Base-by-base conservation (phyloP, 2,329 filamentous ascomycete species). In the Cytospora mali region DNA sequence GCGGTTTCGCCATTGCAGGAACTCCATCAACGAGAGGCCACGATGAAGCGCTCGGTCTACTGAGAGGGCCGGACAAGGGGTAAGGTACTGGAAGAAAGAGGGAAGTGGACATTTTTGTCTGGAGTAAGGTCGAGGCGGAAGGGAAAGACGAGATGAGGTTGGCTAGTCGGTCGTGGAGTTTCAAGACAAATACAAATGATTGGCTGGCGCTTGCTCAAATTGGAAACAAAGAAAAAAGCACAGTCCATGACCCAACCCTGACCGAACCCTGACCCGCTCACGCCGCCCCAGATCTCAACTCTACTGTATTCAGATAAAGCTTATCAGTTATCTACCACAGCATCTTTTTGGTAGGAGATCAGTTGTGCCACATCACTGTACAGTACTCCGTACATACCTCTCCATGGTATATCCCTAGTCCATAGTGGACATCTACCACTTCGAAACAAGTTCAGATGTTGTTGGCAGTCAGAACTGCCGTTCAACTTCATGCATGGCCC, bases 1-100 rank as follows among this genome's bases (percentile, higher is more conserved):
- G 63, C 58, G 61, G 69, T 70, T 68, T 70, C 66, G 68, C 55
- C 53, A 29, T 53, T n/a, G 56, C 48, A 42, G 48, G 57, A 25
- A 25, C 42, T 39, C 49, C 42, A 28, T 42, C 51, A 63, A 66
- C 50, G 66, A 69, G 60, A 68, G 65, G 67, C 60, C 62, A 58
- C 51, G 58, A 51, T 25, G 59, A 64, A 62, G 59, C 64, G 64
- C 62, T 50, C 7, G 57, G 31, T 50, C 31, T 35, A 11, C 46
- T 29, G 10, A 25, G 53, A 48, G n/a, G 21, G 35, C 28, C 39
- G 42, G 55, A 29, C 28, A 31, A 48, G 21, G n/a, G 39, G 39
- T 27, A 35, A 18, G 16, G 11, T 14, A 23, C 21, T 42, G 23
- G 18, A 54, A 51, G 55, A 50, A 53, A 35, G 28, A 42, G 21